These are phyloP conservation scores for Parafenestella ontariensis DNA, from an alignment of 2,329 filamentous ascomycete genomes.

Conservation along the genomic window DNA sequence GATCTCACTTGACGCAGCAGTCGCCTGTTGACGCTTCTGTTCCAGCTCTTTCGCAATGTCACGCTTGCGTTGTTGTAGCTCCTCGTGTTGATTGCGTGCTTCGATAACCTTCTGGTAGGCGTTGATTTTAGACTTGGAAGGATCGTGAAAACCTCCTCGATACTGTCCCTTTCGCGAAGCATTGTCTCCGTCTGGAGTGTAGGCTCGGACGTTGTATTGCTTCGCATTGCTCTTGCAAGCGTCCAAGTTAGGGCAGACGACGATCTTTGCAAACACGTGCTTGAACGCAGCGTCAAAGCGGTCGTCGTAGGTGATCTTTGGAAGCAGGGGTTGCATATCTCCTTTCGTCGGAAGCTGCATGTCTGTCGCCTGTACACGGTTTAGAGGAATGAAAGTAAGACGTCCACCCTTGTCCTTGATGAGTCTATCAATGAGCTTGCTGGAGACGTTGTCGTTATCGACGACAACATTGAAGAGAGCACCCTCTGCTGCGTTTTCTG, in stretches of 20 bases:
- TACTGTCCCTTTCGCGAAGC: constrained; percentile 95
- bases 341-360: constrained; percentile 82
- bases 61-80: constrained; percentile 66
- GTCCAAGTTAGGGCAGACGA: constrained; percentile 89
- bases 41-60: constrained; percentile 76
- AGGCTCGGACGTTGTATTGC: constrained; percentile 89
- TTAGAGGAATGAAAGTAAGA: constrained; percentile 93
- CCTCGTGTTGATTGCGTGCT: constrained; percentile 77
- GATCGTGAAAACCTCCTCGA: constrained; percentile 93
- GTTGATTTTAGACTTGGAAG: constrained; percentile 83
- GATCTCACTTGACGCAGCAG: constrained; percentile 79
- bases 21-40: constrained; percentile 86
- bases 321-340: constrained; percentile 86
- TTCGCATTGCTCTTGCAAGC: constrained; percentile 90
- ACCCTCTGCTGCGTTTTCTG: constrained; percentile 90
- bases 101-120: constrained; percentile 77
- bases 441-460: constrained; percentile 87
- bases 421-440: constrained; percentile 78
- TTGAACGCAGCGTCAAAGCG: constrained; percentile 85
- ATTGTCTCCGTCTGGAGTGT: constrained; percentile 92
- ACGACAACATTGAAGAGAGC: constrained; percentile 97
- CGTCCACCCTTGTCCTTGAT: constrained; percentile 82
- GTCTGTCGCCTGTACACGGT: constrained; percentile 74
- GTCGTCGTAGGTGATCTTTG: constrained; percentile 80
- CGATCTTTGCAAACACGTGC: constrained; percentile 94